phyloP scores from a whole-genome alignment of 2,329 filamentous ascomycete genomes.

The Verruconis gallopava region DNA sequence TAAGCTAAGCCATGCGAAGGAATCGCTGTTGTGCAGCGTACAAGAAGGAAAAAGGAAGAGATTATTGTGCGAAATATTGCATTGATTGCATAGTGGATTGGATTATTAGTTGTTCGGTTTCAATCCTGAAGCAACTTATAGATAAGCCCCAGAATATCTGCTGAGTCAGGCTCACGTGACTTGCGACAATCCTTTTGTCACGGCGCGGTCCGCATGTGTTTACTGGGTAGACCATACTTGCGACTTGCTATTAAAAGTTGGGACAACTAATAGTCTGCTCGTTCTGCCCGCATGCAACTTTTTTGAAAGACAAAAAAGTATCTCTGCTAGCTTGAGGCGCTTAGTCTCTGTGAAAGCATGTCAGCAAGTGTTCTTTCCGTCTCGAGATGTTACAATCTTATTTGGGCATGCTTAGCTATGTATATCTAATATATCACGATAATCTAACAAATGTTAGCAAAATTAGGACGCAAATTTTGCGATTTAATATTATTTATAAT shows the following conservation, averaged over 20 bases:
- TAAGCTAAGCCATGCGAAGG: too few species aligned
- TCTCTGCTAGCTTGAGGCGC: conserved; percentile 14
- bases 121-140: too few species aligned
- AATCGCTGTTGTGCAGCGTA: too few species aligned
- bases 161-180: too few species aligned
- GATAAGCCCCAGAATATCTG: too few species aligned
- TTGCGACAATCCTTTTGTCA: conserved; percentile 18
- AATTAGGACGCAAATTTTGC: background rate
- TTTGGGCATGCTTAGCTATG: too few species aligned
- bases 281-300: background rate
- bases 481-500: conserved; percentile 17
- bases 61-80: too few species aligned
- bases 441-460: background rate
- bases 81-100: too few species aligned
- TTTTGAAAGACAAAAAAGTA: conserved; percentile 12
- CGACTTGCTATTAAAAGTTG: conserved; percentile 10
- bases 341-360: conserved; percentile 14
- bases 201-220: conserved; percentile 18
- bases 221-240: conserved; percentile 24
- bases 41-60: too few species aligned
- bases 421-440: too few species aligned
- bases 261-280: background rate
- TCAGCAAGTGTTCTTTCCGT: conserved; percentile 13
- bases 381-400: conserved; percentile 9
- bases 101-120: too few species aligned